Evolutionary conservation across 1,139 yeast genomes (phyloP).

Genomic region (Taphrina communis): DNA sequence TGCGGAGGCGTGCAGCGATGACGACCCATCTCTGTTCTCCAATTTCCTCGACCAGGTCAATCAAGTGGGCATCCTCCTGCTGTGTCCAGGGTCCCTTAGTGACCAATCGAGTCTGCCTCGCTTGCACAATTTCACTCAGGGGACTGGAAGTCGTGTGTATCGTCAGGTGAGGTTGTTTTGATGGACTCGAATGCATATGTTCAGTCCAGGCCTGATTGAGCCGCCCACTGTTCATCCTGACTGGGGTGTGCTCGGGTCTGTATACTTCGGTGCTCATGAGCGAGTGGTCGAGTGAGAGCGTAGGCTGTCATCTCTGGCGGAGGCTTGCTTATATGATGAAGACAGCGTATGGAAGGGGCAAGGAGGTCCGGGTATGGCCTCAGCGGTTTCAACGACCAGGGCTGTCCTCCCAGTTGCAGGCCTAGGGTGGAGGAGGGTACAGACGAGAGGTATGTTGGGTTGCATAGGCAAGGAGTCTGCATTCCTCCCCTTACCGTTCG

Average conservation of each 20-base stretch:
- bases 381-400: slow-evolving; percentile 18
- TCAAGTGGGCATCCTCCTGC: slow-evolving; percentile 74
- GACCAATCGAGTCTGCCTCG: slow-evolving; percentile 11
- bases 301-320: slow-evolving; percentile 11
- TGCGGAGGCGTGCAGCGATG: slow-evolving; percentile 71
- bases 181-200: slow-evolving; percentile 17
- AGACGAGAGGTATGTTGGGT: slow-evolving; percentile 15
- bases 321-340: slow-evolving; percentile 15
- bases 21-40: slow-evolving; percentile 95
- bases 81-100: slow-evolving; percentile 83
- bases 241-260: slow-evolving; percentile 3
- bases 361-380: neutral
- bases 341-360: neutral
- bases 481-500: slow-evolving; percentile 9
- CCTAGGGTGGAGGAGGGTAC: neutral
- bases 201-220: slow-evolving; percentile 19
- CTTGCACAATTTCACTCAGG: slow-evolving; percentile 10
- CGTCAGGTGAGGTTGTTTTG: slow-evolving; percentile 4
- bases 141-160: slow-evolving; percentile 11
- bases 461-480: slow-evolving; percentile 19
- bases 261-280: slow-evolving; percentile 10
- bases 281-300: neutral
- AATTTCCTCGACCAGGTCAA: slow-evolving; percentile 70
- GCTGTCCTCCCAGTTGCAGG: neutral
- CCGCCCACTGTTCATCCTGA: slow-evolving; percentile 14